Evolutionary conservation across 164 flowering plant species (phyloP), one percentile per base, ranked within the genome.

Genomic region (Houttuynia cordata): DNA sequence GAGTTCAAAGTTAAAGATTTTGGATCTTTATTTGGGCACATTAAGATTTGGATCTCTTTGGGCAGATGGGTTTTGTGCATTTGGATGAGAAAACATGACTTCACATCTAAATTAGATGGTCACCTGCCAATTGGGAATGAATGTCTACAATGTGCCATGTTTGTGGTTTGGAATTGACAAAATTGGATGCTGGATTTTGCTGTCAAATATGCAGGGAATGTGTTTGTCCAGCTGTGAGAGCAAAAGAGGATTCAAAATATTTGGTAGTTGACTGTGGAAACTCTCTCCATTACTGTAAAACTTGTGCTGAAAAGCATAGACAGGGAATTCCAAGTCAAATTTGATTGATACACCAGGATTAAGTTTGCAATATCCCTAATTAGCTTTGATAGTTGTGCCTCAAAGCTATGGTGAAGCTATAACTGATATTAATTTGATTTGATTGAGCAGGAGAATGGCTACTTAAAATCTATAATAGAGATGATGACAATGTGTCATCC

Each of bases 401-500:
- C 59, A n/a, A 1, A 57, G 59, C 23, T 57, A 20, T 57, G 54
- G 37, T 63, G 68, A 20, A 49, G 2, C 51, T 56, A 17, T 53
- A 57, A 24, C 42, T 25, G 51, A n/a, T 24, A 24, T 22, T 19
- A 45, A 39, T 51, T 66, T 64, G 59, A 73, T 57, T 74, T 87
- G 66, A 80, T 93, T 82, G 74, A 76, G 37, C 84, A 91, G 98
- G 95, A 81, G 70, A 69, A 69, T 56, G 79, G 72, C 58, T 69
- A 68, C 68, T 45, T 79, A 61, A 81, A 83, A 52, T 65, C 81
- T 59, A 62, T 85, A 17, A 57, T 71, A 49, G 91, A 88, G 62
- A 76, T 73, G 77, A 69, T 94, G 68, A 88, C 81, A 45, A 62
- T 61, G 69, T 82, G 81, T 68, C 79, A 78, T 45, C 97, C 99